Percentiles rank a stretch among this genome's conserved stretches.
Evolutionary conservation across 2,329 filamentous ascomycete species (phyloP).

Genomic region (Ceratocystis harringtonii): DNA sequence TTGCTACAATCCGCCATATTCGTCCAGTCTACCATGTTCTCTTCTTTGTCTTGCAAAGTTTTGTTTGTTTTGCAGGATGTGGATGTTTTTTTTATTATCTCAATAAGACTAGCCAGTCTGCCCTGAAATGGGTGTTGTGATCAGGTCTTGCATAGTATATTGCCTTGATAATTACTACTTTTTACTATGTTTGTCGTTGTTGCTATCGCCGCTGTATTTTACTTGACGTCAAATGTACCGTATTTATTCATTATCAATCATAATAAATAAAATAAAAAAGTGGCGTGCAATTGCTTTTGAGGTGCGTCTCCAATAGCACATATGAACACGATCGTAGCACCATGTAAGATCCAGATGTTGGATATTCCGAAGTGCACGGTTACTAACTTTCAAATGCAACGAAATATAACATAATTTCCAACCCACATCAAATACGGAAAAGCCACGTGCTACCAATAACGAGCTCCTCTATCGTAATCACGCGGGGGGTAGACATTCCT

Average conservation of each 20-base stretch:
- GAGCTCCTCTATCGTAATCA: constrained; percentile 33
- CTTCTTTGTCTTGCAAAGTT: not conserved
- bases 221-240: not conserved
- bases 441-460: constrained; percentile 31
- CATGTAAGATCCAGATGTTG: no score
- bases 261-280: not conserved
- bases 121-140: not conserved
- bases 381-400: not conserved
- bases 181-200: not conserved
- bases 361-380: no score
- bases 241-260: not conserved
- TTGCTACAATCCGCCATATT: not conserved
- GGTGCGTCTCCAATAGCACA: not conserved
- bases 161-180: not conserved
- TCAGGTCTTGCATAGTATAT: not conserved
- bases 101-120: not conserved
- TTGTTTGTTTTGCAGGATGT: not conserved
- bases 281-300: not conserved
- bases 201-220: not conserved
- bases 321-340: not conserved
- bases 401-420: not conserved
- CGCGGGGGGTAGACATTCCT: constrained; percentile 29
- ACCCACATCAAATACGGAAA: not conserved
- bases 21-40: not conserved
- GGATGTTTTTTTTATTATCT: not conserved